These are phyloP conservation scores for Nicotiana undulata DNA, from an alignment of 257 asterid species.

Conservation along the genomic window DNA sequence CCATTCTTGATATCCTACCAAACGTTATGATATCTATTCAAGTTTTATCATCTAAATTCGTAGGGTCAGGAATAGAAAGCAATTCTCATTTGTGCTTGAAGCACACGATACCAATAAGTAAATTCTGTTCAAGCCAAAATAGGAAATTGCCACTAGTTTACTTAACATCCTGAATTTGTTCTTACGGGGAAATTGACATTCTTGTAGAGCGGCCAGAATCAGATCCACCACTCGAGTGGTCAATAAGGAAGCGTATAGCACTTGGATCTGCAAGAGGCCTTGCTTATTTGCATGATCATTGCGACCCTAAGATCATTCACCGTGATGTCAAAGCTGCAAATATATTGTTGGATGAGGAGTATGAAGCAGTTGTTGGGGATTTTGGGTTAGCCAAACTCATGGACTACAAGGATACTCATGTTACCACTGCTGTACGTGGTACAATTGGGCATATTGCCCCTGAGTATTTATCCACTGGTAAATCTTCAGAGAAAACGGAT, in stretches of 20 bases:
- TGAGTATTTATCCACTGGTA: constrained; percentile 75
- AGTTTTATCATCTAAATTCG: not conserved
- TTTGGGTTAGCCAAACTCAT: constrained; percentile 91
- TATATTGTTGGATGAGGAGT: constrained; percentile 78
- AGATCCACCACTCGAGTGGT: constrained; percentile 76
- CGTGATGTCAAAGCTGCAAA: constrained; percentile 90
- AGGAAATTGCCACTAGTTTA: not conserved
- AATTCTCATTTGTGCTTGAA: not conserved
- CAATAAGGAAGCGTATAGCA: constrained; percentile 59
- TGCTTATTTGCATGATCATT: constrained; percentile 87
- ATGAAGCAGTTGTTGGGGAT: constrained; percentile 94
- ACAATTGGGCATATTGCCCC: constrained; percentile 88
- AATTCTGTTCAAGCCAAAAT: not conserved
- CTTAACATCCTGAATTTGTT: not conserved
- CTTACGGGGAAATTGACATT: not conserved
- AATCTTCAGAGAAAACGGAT: constrained; percentile 86
- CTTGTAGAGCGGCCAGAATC: constrained; percentile 61
- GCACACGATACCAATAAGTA: not conserved
- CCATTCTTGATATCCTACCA: constrained; percentile 2
- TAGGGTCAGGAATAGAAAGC: not conserved
- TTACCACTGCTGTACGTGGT: constrained; percentile 85
- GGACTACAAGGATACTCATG: constrained; percentile 97
- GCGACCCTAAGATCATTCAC: constrained; percentile 86
- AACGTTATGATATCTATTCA: not conserved
- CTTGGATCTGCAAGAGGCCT: constrained; percentile 90